Base-by-base conservation (phyloP, 805 yeast genomes). In the Candida rishiriensis region DNA sequence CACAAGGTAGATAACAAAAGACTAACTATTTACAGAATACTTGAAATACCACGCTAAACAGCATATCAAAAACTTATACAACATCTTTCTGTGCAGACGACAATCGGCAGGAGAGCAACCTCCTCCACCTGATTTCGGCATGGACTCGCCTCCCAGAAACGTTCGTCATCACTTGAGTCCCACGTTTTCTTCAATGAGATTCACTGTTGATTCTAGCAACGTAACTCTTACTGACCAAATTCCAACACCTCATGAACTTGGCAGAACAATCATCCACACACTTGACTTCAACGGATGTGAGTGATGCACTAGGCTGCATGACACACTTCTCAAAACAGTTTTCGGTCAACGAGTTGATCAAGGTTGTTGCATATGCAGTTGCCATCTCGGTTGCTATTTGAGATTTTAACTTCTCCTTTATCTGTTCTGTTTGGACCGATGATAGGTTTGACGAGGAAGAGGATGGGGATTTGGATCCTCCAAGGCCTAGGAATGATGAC, bases 171-270 rank as follows among this genome's bases (percentile, higher is more conserved):
- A n/a, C n/a, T n/a, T n/a, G n/a, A n/a, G n/a, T n/a, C n/a, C n/a
- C n/a, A n/a, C n/a, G n/a, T n/a, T n/a, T n/a, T n/a, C n/a, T n/a
- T 21, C 26, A 21, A 21, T 21, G 26, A 21, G 26, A 21, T 28
- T 53, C 49, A 30, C 46, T 52, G 51, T 60, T 62, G 55, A 88
- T 85, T 64, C 96, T 78, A 28, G 78, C 61, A 41, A 88, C 78
- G 64, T 88, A 89, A 10, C 86, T 71, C 61, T 79, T 82, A 11
- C 96, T 86, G 36, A 90, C 73, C 43, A 83, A 72, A 56, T 89
- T 88, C 97, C 97, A 90, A 30, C 95, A 81, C 63, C 85, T 78
- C 91, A 89, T 83, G 65, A 87, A 90, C 68, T 88, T 90, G 51
- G 84, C 82, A 54, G 85, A 74, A 63, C 98, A 90, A 62, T 82